Conservation (phyloP, 2,329 filamentous ascomycete species). For the Aspergillus hiratsukae region DNA sequence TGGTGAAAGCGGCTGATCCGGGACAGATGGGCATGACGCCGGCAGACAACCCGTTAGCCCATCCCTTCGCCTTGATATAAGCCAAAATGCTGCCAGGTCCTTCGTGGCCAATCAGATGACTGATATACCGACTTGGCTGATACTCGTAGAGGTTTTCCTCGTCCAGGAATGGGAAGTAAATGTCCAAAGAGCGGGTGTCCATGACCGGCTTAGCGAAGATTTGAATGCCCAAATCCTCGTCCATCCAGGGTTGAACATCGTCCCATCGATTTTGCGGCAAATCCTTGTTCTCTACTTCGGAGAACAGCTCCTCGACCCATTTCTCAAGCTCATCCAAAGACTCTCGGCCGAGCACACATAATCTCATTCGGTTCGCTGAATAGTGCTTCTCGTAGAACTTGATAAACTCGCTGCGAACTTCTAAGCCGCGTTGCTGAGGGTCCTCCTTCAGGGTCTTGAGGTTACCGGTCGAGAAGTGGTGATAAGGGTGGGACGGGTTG, state of each 20-base stretch:
- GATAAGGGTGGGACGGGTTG: slow-evolving; percentile 81
- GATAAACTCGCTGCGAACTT: slow-evolving; percentile 87
- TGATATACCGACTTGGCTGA: slow-evolving; percentile 79
- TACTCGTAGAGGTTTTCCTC: slow-evolving; percentile 75
- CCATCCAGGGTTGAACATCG: slow-evolving; percentile 54
- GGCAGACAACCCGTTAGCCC: slow-evolving; percentile 78
- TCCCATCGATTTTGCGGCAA: slow-evolving; percentile 66
- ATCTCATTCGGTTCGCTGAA: slow-evolving; percentile 89
- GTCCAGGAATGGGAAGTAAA: slow-evolving; percentile 80
- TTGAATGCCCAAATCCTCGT: slow-evolving; percentile 62
- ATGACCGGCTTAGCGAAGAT: slow-evolving; percentile 89
- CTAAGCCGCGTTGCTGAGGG: slow-evolving; percentile 72
- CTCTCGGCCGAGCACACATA: slow-evolving; percentile 80
- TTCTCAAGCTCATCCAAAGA: slow-evolving; percentile 73
- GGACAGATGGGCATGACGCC: slow-evolving; percentile 73
- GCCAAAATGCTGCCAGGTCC: slow-evolving; percentile 88
- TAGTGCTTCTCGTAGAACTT: slow-evolving; percentile 87
- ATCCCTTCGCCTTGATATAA: slow-evolving; percentile 84
- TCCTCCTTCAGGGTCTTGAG: slow-evolving; percentile 78
- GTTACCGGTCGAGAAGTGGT: slow-evolving; percentile 88
- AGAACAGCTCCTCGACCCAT: slow-evolving; percentile 82
- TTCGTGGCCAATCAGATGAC: slow-evolving; percentile 86
- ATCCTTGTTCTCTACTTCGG: slow-evolving; percentile 75
- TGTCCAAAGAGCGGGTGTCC: slow-evolving; percentile 73
- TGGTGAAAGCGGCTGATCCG: slow-evolving; percentile 74